Conservation (phyloP, 805 yeast species). For the Maudiozyma barnettii region DNA sequence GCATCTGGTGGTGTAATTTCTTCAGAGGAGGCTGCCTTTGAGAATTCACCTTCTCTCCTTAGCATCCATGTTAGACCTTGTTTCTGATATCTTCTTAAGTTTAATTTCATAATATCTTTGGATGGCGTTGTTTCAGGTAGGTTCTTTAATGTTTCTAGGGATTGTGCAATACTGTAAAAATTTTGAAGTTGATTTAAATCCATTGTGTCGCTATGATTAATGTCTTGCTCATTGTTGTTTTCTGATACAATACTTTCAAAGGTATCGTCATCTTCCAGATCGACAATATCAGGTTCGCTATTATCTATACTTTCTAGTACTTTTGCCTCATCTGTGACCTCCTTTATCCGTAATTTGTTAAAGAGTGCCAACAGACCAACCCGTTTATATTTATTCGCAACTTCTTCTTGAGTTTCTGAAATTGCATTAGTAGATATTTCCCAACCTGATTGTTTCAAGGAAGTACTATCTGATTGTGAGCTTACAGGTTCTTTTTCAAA, state of each 20-base stretch:
- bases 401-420: conserved; percentile 47
- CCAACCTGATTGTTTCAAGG: conserved; percentile 1
- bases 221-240: conserved; percentile 4
- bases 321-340: conserved; percentile 11
- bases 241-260: conserved; percentile 8
- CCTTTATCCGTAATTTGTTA: conserved; percentile 34
- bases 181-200: conserved; percentile 65
- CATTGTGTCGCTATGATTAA: conserved; percentile 34
- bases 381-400: conserved; percentile 42
- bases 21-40: conserved; percentile 11
- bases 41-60: conserved; percentile 59
- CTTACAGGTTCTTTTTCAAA: conserved; percentile 13
- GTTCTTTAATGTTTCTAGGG: conserved; percentile 42
- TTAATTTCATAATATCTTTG: conserved; percentile 42
- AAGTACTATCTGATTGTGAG: background rate
- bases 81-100: conserved; percentile 67
- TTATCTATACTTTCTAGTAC: conserved; percentile 6
- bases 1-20: conserved; percentile 32
- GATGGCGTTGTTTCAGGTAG: conserved; percentile 55
- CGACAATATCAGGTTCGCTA: conserved; percentile 19
- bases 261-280: conserved; percentile 30
- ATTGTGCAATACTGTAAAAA: conserved; percentile 65
- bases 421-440: conserved; percentile 12
- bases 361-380: conserved; percentile 47
- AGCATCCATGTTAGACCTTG: conserved; percentile 87